Percentiles rank a stretch among this genome's conserved stretches.
Evolutionary conservation across 2,329 filamentous ascomycete genomes (phyloP).

Genomic region (Aspergillus sp.): DNA sequence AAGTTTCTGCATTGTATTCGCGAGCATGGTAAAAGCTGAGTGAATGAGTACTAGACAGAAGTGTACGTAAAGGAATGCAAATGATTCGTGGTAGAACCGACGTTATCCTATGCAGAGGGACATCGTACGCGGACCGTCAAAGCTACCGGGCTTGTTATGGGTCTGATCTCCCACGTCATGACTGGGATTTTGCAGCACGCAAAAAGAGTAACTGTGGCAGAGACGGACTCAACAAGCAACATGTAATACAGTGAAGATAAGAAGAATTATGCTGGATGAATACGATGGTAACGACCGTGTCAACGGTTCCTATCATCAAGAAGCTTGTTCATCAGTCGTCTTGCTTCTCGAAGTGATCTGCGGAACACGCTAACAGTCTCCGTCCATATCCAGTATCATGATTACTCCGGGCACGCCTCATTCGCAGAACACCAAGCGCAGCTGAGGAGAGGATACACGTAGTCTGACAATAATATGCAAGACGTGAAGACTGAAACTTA

Average conservation of each 20-base stretch:
- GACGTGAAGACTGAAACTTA: neutral
- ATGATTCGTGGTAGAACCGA: neutral
- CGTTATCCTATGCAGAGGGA: neutral
- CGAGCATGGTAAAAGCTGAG: constrained; percentile 1
- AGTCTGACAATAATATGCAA: neutral
- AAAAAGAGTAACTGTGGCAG: neutral
- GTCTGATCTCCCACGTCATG: constrained; percentile 13
- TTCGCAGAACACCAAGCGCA: neutral
- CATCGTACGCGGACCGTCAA: neutral
- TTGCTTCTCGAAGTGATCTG: neutral
- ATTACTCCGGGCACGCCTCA: neutral
- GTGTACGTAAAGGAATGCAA: neutral
- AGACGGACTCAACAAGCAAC: neutral
- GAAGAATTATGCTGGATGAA: neutral
- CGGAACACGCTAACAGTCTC: neutral
- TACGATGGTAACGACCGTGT: neutral
- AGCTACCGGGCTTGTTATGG: neutral
- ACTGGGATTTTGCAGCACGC: neutral
- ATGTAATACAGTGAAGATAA: neutral
- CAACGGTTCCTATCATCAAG: too few species aligned
- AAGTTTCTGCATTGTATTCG: neutral
- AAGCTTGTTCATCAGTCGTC: neutral
- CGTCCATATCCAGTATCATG: neutral
- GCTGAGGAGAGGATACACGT: neutral
- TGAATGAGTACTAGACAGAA: neutral